A percentile compares a stretch with the other conserved stretches of the same genome.
phyloP scores from a whole-genome alignment of 306 rosid species.

The Citrullus mucosospermus region DNA sequence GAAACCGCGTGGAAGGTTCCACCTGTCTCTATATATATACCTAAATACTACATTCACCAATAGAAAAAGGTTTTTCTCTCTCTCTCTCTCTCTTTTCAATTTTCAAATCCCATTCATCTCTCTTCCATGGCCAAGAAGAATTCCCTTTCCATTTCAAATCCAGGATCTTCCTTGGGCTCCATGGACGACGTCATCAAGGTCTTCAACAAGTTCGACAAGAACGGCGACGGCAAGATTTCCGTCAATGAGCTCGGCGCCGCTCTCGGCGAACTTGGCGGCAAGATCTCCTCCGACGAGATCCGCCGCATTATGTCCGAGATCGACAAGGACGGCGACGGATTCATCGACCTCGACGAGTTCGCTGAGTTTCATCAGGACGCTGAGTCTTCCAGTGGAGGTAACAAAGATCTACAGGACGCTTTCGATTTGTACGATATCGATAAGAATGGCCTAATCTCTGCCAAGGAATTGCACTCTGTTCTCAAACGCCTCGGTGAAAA shows the following conservation, averaged over 20 bases:
- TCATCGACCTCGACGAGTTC: conserved; percentile 66
- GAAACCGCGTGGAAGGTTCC: conserved; percentile 30
- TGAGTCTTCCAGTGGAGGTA: not conserved
- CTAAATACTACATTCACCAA: not conserved
- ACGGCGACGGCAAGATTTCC: conserved; percentile 86
- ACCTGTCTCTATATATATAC: not conserved
- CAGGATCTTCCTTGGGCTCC: conserved; percentile 7
- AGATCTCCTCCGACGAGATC: conserved; percentile 42
- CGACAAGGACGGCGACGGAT: conserved; percentile 79
- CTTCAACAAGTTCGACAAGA: conserved; percentile 81
- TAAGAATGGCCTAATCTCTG: conserved; percentile 81
- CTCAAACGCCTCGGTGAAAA: conserved; percentile 65
- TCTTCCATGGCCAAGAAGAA: not conserved
- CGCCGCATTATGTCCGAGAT: conserved; percentile 58
- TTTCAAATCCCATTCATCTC: not conserved
- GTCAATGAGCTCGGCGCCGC: conserved; percentile 44
- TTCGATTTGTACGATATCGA: conserved; percentile 76
- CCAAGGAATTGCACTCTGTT: conserved; percentile 54
- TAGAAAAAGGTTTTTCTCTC: too few relatives aligned
- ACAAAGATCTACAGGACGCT: conserved; percentile 70
- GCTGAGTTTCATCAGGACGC: conserved; percentile 38
- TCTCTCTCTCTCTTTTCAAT: not conserved
- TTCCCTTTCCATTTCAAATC: not conserved
- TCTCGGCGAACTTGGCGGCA: conserved; percentile 44
- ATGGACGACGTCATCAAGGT: conserved; percentile 52